Evolutionary conservation across 2,329 filamentous ascomycete genomes (phyloP), one percentile per base, ranked within the genome.

Genomic region (Apiospora sp.): DNA sequence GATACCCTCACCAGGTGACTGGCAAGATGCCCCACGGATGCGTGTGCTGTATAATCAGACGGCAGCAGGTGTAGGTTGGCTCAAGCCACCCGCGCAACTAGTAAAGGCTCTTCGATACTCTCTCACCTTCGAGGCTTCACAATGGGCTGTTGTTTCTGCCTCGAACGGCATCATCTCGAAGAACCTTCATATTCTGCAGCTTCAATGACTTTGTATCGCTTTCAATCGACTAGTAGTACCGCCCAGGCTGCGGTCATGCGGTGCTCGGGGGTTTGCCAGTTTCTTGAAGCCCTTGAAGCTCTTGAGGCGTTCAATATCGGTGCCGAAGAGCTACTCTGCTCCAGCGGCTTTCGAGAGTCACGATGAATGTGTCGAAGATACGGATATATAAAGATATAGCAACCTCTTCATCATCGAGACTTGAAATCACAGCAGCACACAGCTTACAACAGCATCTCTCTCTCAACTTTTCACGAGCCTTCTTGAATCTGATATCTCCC

Each of bases 41-140:
- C 5, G 6, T n/a, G 58, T 12, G 30, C 58, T 64, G 19, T 64
- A 24, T 24, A n/a, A 64, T 41, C 58, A 64, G 34, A 13, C 58
- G 58, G 34, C 58, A 64, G 22, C 58, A 41, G 22, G 58, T 64
- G 58, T 64, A 41, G 13, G 1, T 64, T 64, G 58, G 58, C 58
- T 64, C 58, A 64, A n/a, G 58, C 34, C 34, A 41, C 58, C 34
- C 58, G 30, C 58, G 34, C 34, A 41, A 41, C 58, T 64, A 64
- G 34, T 4, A 13, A 64, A 64, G 58, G 34, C 58, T 64, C 34
- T 64, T 41, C 30, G 14, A 14, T 8, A 10, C 30, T 41, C 30
- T 41, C 12, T 4, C 24, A 30, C 12, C 34, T 34, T 8, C 8
- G 41, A 41, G 58, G 41, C 34, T 41, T 19, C 37, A 16, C 34